These are phyloP conservation scores for Kodamaea fukazawae DNA, from an alignment of 805 yeast genomes.

Conservation along the genomic window DNA sequence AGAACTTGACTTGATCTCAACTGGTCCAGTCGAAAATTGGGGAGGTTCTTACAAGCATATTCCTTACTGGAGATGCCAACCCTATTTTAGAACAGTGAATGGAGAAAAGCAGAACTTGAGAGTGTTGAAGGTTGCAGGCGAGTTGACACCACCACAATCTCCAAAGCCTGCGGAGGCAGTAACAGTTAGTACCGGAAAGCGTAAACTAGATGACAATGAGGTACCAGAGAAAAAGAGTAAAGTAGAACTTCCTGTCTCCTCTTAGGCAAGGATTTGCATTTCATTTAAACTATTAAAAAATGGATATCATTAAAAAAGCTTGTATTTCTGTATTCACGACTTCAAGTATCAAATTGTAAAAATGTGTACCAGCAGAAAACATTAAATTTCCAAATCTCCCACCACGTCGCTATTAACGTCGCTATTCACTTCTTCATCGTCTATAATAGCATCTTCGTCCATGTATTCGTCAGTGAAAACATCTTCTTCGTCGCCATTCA, in stretches of 20 bases:
- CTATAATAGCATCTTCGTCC: constrained; percentile 17
- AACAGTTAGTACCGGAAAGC: too few relatives aligned
- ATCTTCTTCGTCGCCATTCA: constrained; percentile 23
- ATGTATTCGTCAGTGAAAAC: constrained; percentile 20
- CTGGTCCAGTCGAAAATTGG: constrained; percentile 61
- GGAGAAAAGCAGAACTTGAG: constrained; percentile 55
- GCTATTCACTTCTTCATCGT: constrained; percentile 22
- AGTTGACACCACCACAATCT: constrained; percentile 11
- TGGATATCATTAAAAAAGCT: too few relatives aligned
- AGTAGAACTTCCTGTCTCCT: neutral
- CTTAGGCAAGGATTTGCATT: too few relatives aligned
- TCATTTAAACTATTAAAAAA: too few relatives aligned
- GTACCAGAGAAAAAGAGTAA: constrained; percentile 4
- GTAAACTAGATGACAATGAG: too few relatives aligned
- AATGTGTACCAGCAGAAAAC: too few relatives aligned
- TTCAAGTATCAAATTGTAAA: too few relatives aligned
- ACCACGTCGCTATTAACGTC: constrained; percentile 29
- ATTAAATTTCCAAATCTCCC: constrained; percentile 37
- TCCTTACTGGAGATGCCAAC: constrained; percentile 97
- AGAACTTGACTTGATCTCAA: constrained; percentile 52
- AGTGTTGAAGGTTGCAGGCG: constrained; percentile 39
- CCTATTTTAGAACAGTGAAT: constrained; percentile 85
- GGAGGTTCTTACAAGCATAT: constrained; percentile 78
- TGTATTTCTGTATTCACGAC: too few relatives aligned
- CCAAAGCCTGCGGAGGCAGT: constrained; percentile 3